Conservation (phyloP, 2,329 filamentous ascomycete species). For the Macrophomina tecta region DNA sequence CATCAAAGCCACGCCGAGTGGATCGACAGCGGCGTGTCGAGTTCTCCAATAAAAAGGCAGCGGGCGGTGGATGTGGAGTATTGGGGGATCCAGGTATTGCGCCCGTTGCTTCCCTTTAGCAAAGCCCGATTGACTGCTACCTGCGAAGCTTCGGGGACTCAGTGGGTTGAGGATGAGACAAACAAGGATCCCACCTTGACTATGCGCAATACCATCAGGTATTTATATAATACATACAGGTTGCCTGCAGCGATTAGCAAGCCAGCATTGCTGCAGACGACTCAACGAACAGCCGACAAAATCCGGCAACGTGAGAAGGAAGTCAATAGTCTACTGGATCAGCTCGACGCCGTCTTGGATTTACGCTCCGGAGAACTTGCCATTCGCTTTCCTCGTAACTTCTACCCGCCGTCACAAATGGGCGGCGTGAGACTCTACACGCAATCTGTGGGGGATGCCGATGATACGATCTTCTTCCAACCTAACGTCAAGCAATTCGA, state of each 20-base stretch:
- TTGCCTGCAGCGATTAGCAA: slow-evolving; percentile 75
- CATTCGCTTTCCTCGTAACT: slow-evolving; percentile 38
- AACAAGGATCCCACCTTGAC: slow-evolving; percentile 81
- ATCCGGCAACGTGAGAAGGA: slow-evolving; percentile 59
- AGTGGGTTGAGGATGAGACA: slow-evolving; percentile 85
- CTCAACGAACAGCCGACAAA: slow-evolving; percentile 57
- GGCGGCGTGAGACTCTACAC: neutral
- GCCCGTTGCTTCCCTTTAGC: slow-evolving; percentile 72
- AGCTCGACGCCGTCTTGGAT: slow-evolving; percentile 50
- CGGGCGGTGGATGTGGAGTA: slow-evolving; percentile 56
- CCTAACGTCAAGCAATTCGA: slow-evolving; percentile 21
- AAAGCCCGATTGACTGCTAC: slow-evolving; percentile 78
- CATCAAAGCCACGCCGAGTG: slow-evolving; percentile 50
- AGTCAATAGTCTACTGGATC: slow-evolving; percentile 61
- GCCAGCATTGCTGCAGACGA: slow-evolving; percentile 61
- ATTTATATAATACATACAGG: slow-evolving; percentile 62
- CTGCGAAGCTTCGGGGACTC: slow-evolving; percentile 69
- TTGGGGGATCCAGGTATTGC: slow-evolving; percentile 70
- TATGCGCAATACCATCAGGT: slow-evolving; percentile 77
- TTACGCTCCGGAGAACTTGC: slow-evolving; percentile 43
- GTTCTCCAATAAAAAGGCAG: slow-evolving; percentile 38
- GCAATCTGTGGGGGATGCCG: slow-evolving; percentile 3
- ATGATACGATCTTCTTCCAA: slow-evolving; percentile 31
- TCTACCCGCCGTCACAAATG: slow-evolving; percentile 30
- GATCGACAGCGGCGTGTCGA: slow-evolving; percentile 35